Percentiles rank a stretch among this genome's conserved stretches.
phyloP scores from a whole-genome alignment of 495 filamentous ascomycete genomes.

The Chaetomium tenue region DNA sequence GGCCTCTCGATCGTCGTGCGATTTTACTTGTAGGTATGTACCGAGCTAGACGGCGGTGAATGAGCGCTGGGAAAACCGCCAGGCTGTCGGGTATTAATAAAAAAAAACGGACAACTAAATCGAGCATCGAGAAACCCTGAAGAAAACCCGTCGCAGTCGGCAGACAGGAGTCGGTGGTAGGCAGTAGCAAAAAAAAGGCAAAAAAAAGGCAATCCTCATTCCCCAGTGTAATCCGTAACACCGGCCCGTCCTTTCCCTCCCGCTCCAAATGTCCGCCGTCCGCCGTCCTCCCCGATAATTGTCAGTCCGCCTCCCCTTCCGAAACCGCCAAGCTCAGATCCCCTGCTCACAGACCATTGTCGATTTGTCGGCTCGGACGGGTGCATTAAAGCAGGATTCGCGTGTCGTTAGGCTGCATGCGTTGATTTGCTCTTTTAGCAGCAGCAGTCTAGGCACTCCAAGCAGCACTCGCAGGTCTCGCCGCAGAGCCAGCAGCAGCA shows the following conservation, averaged over 20 bases:
- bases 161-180: not conserved
- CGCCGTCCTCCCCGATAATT: too few species aligned
- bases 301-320: not conserved
- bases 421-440: conserved; percentile 18
- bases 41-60: not conserved
- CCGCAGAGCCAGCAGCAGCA: conserved; percentile 34
- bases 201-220: not conserved
- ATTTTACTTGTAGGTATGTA: too few species aligned
- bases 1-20: not conserved
- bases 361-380: not conserved
- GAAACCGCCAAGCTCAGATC: conserved; percentile 3
- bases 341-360: not conserved
- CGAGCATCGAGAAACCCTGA: not conserved
- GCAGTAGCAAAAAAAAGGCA: not conserved
- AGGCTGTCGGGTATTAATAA: conserved; percentile 1
- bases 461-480: conserved; percentile 32
- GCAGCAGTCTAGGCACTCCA: conserved; percentile 30
- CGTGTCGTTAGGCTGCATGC: too few species aligned
- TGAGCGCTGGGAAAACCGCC: not conserved
- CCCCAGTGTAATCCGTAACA: not conserved
- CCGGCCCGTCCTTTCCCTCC: not conserved
- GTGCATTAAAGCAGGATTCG: not conserved
- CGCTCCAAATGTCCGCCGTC: not conserved
- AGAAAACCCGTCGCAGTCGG: not conserved
- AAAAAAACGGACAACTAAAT: not conserved